phyloP scores from a whole-genome alignment of 2,329 filamentous ascomycete species.

The Sclerotinia minor region DNA sequence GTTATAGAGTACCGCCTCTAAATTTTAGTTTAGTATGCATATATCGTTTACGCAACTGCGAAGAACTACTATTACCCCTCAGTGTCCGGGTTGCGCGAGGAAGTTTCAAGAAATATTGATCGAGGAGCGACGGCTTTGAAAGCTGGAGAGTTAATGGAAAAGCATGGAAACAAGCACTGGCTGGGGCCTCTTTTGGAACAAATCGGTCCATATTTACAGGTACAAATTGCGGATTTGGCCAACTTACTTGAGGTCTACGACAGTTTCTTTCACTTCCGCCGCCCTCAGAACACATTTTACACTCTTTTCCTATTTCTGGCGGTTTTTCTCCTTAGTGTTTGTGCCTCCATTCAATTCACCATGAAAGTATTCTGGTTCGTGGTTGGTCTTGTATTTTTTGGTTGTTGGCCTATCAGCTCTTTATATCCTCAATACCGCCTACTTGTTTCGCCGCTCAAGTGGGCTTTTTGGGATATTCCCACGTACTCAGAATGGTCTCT shows the following conservation, averaged over 20 bases:
- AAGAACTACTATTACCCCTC: constrained; percentile 32
- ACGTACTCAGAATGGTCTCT: constrained; percentile 45
- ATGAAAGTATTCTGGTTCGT: constrained; percentile 40
- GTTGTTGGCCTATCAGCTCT: constrained; percentile 42
- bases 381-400: constrained; percentile 41
- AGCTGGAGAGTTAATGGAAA: constrained; percentile 43
- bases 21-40: constrained; percentile 28
- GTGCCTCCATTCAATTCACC: constrained; percentile 37
- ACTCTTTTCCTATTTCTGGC: constrained; percentile 37
- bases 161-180: constrained; percentile 44
- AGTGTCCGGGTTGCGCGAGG: constrained; percentile 28
- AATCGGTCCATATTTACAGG: constrained; percentile 42
- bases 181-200: constrained; percentile 33
- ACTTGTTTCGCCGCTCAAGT: constrained; percentile 42
- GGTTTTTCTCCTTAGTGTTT: constrained; percentile 33
- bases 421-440: constrained; percentile 43
- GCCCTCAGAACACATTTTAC: constrained; percentile 38
- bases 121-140: constrained; percentile 38
- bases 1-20: neutral
- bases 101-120: constrained; percentile 42
- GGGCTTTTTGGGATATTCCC: constrained; percentile 43
- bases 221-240: constrained; percentile 43
- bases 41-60: constrained; percentile 29
- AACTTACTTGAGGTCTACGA: constrained; percentile 42
- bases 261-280: constrained; percentile 45